Percentiles rank a stretch among this genome's conserved stretches.
Evolutionary conservation across 352 stramenopile species (phyloP).

Genomic region (Lagenidium sp.): DNA sequence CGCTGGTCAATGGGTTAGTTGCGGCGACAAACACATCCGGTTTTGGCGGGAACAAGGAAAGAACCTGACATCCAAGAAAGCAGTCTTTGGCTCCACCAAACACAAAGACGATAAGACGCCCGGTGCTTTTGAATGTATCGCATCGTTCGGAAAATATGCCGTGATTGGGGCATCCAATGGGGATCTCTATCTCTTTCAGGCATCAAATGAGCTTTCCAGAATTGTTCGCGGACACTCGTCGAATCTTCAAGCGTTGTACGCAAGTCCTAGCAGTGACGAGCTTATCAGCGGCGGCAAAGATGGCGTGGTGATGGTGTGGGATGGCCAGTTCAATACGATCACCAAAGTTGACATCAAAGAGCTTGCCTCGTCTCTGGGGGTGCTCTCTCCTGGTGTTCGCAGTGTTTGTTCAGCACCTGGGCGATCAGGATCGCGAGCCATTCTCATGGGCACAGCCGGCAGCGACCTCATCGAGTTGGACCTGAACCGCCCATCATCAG

Average conservation of each 20-base stretch:
- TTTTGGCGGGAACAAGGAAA: slow-evolving; percentile 74
- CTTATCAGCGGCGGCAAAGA: slow-evolving; percentile 86
- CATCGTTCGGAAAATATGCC: slow-evolving; percentile 32
- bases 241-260: slow-evolving; percentile 37
- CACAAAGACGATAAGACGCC: slow-evolving; percentile 44
- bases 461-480: slow-evolving; percentile 87
- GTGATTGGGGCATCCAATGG: slow-evolving; percentile 58
- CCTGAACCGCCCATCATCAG: slow-evolving; percentile 9
- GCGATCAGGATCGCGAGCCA: slow-evolving; percentile 17
- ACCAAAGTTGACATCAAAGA: slow-evolving; percentile 36
- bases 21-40: slow-evolving; percentile 59
- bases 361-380: slow-evolving; percentile 7
- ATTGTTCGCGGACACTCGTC: slow-evolving; percentile 42
- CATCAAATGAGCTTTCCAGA: slow-evolving; percentile 31
- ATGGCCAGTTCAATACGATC: slow-evolving; percentile 35
- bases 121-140: slow-evolving; percentile 35
- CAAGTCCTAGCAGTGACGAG: slow-evolving; percentile 26
- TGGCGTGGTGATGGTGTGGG: slow-evolving; percentile 81
- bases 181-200: slow-evolving; percentile 69
- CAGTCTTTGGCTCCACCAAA: slow-evolving; percentile 48
- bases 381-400: slow-evolving; percentile 20
- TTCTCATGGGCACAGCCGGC: slow-evolving; percentile 80
- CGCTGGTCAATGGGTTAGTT: slow-evolving; percentile 55
- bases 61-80: slow-evolving; percentile 60
- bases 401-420: slow-evolving; percentile 25